A percentile compares a stretch with the other conserved stretches of the same genome.
Conservation (phyloP, 805 yeast genomes). For the Starmera pachycereana region DNA sequence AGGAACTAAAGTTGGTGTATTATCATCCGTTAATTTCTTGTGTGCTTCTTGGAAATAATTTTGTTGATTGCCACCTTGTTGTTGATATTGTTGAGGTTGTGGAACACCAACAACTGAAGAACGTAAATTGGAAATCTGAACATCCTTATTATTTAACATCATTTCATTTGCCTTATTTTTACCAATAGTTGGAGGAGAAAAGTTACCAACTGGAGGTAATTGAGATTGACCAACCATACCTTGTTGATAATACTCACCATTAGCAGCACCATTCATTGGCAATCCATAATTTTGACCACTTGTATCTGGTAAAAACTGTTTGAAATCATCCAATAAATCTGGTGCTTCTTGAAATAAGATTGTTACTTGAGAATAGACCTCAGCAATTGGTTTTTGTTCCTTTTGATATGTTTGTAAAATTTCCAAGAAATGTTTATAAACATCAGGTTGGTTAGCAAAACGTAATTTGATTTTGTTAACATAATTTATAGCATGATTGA, state of each 20-base stretch:
- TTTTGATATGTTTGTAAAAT: slow-evolving; percentile 94
- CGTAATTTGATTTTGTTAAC: slow-evolving; percentile 94
- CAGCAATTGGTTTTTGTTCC: slow-evolving; percentile 90
- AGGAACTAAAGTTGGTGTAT: slow-evolving; percentile 66
- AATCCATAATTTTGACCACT: slow-evolving; percentile 16
- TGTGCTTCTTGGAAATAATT: slow-evolving; percentile 2
- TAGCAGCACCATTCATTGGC: slow-evolving; percentile 10
- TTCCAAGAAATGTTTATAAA: slow-evolving; percentile 89
- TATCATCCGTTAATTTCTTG: slow-evolving; percentile 21
- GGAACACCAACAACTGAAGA: slow-evolving; percentile 16
- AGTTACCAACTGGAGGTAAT: slow-evolving; percentile 83
- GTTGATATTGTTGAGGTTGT: slow-evolving; percentile 5
- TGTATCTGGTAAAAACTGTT: slow-evolving; percentile 83
- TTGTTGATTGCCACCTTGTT: too few relatives aligned
- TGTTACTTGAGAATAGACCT: slow-evolving; percentile 91
- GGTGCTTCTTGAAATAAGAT: slow-evolving; percentile 86
- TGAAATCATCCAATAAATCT: slow-evolving; percentile 88
- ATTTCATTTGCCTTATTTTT: slow-evolving; percentile 7
- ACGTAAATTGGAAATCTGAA: slow-evolving; percentile 27
- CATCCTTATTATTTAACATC: slow-evolving; percentile 15
- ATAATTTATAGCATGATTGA: slow-evolving; percentile 92
- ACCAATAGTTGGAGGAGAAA: slow-evolving; percentile 53
- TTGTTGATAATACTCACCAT: slow-evolving; percentile 18
- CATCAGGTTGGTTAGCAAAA: slow-evolving; percentile 89
- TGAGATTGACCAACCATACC: slow-evolving; percentile 24